Conservation (phyloP, 768 basidiomycete species). For the Calocybe cyanea region DNA sequence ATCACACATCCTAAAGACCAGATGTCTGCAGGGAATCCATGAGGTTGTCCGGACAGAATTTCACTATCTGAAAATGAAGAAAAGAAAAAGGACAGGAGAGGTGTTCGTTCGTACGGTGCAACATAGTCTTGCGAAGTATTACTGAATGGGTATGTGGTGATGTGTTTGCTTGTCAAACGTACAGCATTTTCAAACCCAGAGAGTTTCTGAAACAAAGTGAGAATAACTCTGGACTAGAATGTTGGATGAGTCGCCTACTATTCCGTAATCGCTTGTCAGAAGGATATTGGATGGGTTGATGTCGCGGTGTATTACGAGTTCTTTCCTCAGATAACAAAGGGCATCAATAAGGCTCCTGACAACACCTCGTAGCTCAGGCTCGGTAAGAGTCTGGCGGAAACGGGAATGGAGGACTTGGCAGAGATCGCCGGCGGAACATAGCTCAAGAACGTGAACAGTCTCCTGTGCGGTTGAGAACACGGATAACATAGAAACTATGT, state of each 20-base stretch:
- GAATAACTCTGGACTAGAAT: neutral
- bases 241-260: slow-evolving; percentile 28
- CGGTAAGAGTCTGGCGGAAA: slow-evolving; percentile 20
- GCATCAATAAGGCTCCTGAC: slow-evolving; percentile 37
- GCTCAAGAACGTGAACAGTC: slow-evolving; percentile 39
- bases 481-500: slow-evolving; percentile 43
- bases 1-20: slow-evolving; percentile 47
- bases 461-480: slow-evolving; percentile 28
- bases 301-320: slow-evolving; percentile 40
- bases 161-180: slow-evolving; percentile 20
- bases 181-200: slow-evolving; percentile 35
- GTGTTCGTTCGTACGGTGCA: slow-evolving; percentile 34
- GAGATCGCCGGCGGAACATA: slow-evolving; percentile 40
- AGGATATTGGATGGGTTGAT: slow-evolving; percentile 37
- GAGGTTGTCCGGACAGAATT: slow-evolving; percentile 25
- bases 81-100: neutral
- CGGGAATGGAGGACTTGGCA: slow-evolving; percentile 24
- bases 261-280: slow-evolving; percentile 32
- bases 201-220: slow-evolving; percentile 35
- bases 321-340: slow-evolving; percentile 38
- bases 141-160: slow-evolving; percentile 17
- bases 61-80: slow-evolving; percentile 29
- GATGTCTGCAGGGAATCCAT: slow-evolving; percentile 36
- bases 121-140: slow-evolving; percentile 24
- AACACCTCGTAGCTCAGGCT: slow-evolving; percentile 34